Percentiles rank a stretch among this genome's conserved stretches.
These are phyloP conservation scores for Bothriochloa decipiens DNA, from an alignment of 176 grass and related monocot genomes.

Conservation along the genomic window DNA sequence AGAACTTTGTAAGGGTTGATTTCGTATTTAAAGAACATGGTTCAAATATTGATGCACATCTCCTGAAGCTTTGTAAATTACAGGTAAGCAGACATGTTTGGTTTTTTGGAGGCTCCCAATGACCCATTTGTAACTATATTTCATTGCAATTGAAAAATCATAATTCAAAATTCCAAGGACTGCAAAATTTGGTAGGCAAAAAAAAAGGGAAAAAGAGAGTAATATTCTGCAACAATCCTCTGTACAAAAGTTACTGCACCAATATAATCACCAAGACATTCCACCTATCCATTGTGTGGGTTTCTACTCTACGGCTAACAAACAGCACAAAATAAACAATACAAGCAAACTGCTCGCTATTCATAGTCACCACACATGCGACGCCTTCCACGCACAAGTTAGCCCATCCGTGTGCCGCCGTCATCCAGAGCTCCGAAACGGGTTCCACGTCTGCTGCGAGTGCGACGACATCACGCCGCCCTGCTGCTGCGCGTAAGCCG, in stretches of 20 bases:
- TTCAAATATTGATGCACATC: too few species aligned
- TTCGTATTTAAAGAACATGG: too few species aligned
- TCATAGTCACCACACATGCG: not conserved
- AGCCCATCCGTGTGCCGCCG: not conserved
- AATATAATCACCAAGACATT: not conserved
- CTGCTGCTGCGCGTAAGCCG: not conserved
- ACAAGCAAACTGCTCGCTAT: not conserved
- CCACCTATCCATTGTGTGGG: not conserved
- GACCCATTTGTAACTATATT: too few species aligned
- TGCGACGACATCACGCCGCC: not conserved
- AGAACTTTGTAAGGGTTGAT: too few species aligned
- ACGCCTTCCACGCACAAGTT: not conserved
- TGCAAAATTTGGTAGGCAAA: not conserved
- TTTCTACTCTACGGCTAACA: slow-evolving; percentile 14
- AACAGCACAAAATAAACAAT: not conserved
- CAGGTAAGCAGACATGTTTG: too few species aligned
- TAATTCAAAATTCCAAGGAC: not conserved
- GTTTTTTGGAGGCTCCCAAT: too few species aligned
- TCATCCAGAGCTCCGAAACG: slow-evolving; percentile 27
- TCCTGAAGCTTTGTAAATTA: too few species aligned
- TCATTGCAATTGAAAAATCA: too few species aligned
- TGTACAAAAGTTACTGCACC: not conserved
- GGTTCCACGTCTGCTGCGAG: slow-evolving; percentile 28
- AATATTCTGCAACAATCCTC: not conserved
- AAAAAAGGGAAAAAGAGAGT: not conserved